Percentiles rank a stretch among this genome's conserved stretches.
These are phyloP conservation scores for Trichoderma harzianum DNA, from an alignment of 2,329 filamentous ascomycete species.

Conservation along the genomic window DNA sequence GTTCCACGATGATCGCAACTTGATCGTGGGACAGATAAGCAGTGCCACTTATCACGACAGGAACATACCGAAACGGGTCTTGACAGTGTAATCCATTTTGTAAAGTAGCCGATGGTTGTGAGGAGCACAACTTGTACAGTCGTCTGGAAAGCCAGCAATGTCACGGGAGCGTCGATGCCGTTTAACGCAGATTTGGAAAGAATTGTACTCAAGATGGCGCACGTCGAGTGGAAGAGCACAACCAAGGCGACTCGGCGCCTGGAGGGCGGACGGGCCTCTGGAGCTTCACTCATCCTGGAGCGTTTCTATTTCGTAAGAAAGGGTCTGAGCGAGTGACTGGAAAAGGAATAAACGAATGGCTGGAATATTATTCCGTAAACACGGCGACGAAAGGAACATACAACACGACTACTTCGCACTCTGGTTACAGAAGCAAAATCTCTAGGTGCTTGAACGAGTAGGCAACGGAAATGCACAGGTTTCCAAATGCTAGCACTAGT, in stretches of 20 bases:
- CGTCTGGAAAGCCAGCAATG: slow-evolving; percentile 2
- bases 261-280: neutral
- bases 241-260: slow-evolving; percentile 5
- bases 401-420: neutral
- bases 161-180: slow-evolving; percentile 8
- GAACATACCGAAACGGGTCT: slow-evolving; percentile 10
- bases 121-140: slow-evolving; percentile 1
- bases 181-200: slow-evolving; percentile 10
- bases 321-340: neutral
- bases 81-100: slow-evolving; percentile 10
- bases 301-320: neutral
- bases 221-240: slow-evolving; percentile 14
- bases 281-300: slow-evolving; percentile 4
- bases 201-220: slow-evolving; percentile 11
- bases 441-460: neutral
- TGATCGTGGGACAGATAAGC: neutral
- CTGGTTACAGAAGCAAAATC: neutral
- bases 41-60: neutral
- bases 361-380: neutral
- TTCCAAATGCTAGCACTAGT: neutral
- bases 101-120: slow-evolving; percentile 9
- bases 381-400: neutral
- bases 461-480: neutral
- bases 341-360: neutral
- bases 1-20: neutral